A percentile compares a stretch with the other conserved stretches of the same genome.
phyloP scores from a whole-genome alignment of 1,284 basidiomycete species.

The Naganishia cerealis region DNA sequence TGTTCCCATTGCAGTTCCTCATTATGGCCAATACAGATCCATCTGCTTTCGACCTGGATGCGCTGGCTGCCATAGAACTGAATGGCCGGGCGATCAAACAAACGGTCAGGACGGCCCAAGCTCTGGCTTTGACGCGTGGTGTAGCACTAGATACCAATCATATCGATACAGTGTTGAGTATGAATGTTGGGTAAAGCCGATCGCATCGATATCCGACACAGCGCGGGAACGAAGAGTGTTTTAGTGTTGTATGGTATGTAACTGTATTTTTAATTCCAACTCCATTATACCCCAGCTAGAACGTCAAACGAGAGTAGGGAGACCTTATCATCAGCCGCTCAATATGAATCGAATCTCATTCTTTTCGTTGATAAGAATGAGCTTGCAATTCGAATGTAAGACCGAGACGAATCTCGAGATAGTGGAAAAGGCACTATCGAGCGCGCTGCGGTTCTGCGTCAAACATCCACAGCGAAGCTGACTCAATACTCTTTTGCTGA shows the following conservation, averaged over 20 bases:
- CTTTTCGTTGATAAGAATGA: background rate
- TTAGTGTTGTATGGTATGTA: background rate
- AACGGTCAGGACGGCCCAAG: constrained; percentile 36
- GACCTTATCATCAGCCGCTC: background rate
- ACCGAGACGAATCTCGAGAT: background rate
- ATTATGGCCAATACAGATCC: constrained; percentile 10
- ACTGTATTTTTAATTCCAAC: background rate
- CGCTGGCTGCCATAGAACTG: constrained; percentile 21
- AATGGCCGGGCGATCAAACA: constrained; percentile 38
- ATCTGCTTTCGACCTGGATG: constrained; percentile 26
- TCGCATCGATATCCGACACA: background rate
- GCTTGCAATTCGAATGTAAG: background rate
- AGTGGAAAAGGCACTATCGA: background rate
- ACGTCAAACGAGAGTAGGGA: background rate
- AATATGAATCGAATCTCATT: background rate
- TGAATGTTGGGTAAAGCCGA: constrained; percentile 9
- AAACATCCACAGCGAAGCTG: background rate
- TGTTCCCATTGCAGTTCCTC: constrained; percentile 8
- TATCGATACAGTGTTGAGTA: constrained; percentile 26
- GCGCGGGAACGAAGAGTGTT: background rate
- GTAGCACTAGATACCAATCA: constrained; percentile 10
- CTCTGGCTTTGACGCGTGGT: constrained; percentile 28
- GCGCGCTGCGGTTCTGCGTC: background rate
- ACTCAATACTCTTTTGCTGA: background rate
- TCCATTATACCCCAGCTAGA: background rate